A percentile compares a stretch with the other conserved stretches of the same genome.
Evolutionary conservation across 345 rosid genomes (phyloP).

Genomic region (Hirschfeldia incana): DNA sequence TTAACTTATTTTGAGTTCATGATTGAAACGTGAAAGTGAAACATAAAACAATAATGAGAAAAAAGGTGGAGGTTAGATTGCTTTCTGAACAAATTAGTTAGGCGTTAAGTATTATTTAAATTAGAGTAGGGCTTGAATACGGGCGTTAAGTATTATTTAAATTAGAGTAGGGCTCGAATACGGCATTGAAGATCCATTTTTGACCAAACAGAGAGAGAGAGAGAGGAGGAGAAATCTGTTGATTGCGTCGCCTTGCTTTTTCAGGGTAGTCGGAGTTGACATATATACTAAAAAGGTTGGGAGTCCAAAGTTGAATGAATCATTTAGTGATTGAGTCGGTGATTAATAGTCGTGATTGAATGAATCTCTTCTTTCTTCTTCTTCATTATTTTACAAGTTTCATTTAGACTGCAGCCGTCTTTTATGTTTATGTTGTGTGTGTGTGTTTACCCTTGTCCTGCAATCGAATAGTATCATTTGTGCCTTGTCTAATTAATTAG

Average conservation of each 20-base stretch:
- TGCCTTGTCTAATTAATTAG: background rate
- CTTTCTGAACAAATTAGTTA: background rate
- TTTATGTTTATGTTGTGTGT: background rate
- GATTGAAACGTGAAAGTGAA: background rate
- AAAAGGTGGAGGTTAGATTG: background rate
- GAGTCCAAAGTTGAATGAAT: background rate
- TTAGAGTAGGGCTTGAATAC: background rate
- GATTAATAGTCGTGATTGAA: background rate
- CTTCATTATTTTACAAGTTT: background rate
- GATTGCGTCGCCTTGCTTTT: background rate
- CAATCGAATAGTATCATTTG: background rate
- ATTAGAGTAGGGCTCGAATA: background rate
- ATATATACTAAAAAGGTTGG: background rate
- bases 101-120: background rate
- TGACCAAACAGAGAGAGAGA: background rate
- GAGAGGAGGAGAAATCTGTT: background rate
- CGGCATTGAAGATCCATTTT: background rate
- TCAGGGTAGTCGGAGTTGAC: background rate
- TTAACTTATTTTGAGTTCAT: background rate
- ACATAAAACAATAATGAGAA: background rate
- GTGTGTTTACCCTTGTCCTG: background rate
- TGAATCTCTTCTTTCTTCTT: background rate
- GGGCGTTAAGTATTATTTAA: background rate
- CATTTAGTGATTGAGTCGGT: background rate
- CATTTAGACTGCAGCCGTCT: background rate